Evolutionary conservation across 2,329 filamentous ascomycete genomes (phyloP), one percentile per base, ranked within the genome.

Genomic region (Mycosphaerelloides madeirae): DNA sequence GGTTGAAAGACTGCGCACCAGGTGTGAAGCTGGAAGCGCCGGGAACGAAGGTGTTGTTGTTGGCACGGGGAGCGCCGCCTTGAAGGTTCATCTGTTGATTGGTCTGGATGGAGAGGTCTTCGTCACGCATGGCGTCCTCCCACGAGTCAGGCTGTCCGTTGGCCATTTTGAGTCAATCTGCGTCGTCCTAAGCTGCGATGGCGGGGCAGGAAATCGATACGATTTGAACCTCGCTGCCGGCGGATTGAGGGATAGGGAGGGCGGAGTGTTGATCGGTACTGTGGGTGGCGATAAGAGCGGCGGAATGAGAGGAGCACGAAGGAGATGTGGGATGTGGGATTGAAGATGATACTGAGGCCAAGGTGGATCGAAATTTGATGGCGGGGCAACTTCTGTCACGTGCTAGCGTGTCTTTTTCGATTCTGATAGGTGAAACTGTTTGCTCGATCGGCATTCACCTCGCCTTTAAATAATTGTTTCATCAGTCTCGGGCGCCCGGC

Each of bases 101-200:
- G 6, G 65, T 59, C 56, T 68, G 65, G 38, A 61, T 56, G 38
- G 65, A 56, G 46, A 67, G 60, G 34, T 64, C 56, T 35, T 66
- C 58, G 54, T 68, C 65, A 29, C 47, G 43, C 54, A 65, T 63
- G 44, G 62, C 63, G 49, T 67, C 63, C 72, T 97, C 90, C 87
- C 93, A 97, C 52, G 89, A 95, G 68, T 95, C 61, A 31, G 58
- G 54, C 34, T 52, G 54, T 44, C 46, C 45, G 54, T 58, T 56
- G 38, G 57, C 53, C 57, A 60, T 60, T 36, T 19, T 52, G 44
- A 49, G 46, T 47, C 44, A 44, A 40, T 44, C 34, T 32, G 25
- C 15, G 22, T 15, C 28, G 25, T 35, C 22, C 37, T 29, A 13
- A 15, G 32, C 7, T 29, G 16, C 16, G 8, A 3, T 31, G 29